Conservation (phyloP, 768 basidiomycete species). For the Sporobolomyces roseus region DNA sequence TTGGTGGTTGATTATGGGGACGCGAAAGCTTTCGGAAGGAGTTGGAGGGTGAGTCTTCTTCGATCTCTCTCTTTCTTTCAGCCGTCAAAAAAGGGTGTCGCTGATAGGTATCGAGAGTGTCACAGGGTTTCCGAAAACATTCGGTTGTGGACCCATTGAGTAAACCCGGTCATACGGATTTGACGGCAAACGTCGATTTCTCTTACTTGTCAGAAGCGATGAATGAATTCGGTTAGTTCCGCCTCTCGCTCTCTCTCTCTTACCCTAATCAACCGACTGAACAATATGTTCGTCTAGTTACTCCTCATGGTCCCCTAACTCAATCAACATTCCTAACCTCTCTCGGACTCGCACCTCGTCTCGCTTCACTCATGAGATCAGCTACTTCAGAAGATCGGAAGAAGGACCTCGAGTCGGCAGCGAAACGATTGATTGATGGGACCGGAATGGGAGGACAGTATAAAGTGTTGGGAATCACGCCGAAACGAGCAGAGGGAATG, state of each 20-base stretch:
- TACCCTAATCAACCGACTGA: background rate
- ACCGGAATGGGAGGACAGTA: slow-evolving; percentile 84
- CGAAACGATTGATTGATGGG: slow-evolving; percentile 68
- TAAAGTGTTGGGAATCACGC: slow-evolving; percentile 64
- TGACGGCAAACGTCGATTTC: slow-evolving; percentile 98
- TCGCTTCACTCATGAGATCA: slow-evolving; percentile 59
- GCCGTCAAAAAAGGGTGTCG: too few species aligned
- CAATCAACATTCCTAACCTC: slow-evolving; percentile 73
- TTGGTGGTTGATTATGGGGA: slow-evolving; percentile 88
- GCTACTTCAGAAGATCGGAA: slow-evolving; percentile 55
- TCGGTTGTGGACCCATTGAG: slow-evolving; percentile 78
- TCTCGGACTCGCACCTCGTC: slow-evolving; percentile 69
- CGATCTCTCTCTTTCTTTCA: background rate
- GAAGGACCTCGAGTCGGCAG: slow-evolving; percentile 59
- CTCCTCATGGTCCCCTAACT: slow-evolving; percentile 63
- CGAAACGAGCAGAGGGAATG: slow-evolving; percentile 24
- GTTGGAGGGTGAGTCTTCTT: slow-evolving; percentile 66
- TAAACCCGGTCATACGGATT: slow-evolving; percentile 77
- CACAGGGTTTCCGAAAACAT: slow-evolving; percentile 83
- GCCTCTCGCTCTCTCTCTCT: background rate
- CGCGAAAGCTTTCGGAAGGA: slow-evolving; percentile 63
- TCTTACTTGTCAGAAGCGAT: slow-evolving; percentile 76
- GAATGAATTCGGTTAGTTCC: slow-evolving; percentile 57
- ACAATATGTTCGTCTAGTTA: slow-evolving; percentile 45
- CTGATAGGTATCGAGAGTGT: too few species aligned